Base-by-base conservation (phyloP, 345 rosid genomes). In the Citrus trifoliata region DNA sequence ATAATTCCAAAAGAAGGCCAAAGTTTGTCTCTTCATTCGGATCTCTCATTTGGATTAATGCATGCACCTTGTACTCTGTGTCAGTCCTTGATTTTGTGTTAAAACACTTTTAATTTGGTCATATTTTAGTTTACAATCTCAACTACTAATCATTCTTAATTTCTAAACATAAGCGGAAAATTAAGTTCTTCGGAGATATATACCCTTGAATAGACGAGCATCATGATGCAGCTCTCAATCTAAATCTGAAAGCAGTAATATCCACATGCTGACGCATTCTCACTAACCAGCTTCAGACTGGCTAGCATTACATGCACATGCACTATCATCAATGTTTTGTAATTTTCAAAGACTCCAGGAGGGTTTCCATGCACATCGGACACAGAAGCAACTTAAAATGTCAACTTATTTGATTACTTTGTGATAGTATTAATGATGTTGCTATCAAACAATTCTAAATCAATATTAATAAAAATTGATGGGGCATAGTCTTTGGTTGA, bases 21-120 rank as follows among this genome's bases (percentile, higher is more conserved):
- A 84, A 33, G 19, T 58, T 88, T 86, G 91, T 88, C 90, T 83
- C 83, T 82, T 85, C 73, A 14, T 38, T 78, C 81, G 86, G 93
- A 87, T 84, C 83, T 88, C 89, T 84, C 78, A 76, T 66, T 78
- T 82, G 91, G 84, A 14, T 42, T 10, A 14, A 51, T 14, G 56
- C 7, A 16, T 51, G 56, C 80, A 69, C 67, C 64, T 83, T 82
- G 78, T 80, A 22, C 42, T 13, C 14, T 63, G 88, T 42, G 14
- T 82, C 5, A 18, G 2, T 83, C 32, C 37, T 73, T 40, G 48
- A 14, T 24, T 73, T 83, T 83, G 86, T 83, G 79, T 68, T 7
- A 2, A 10, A 13, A 71, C 75, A 22, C 68, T 51, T 73, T 67
- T 53, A 42, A 42, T 42, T 42, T 42, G 48, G 48, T 42, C 48